Conservation (phyloP, 352 stramenopile genomes). For the Phytophthora europaea region DNA sequence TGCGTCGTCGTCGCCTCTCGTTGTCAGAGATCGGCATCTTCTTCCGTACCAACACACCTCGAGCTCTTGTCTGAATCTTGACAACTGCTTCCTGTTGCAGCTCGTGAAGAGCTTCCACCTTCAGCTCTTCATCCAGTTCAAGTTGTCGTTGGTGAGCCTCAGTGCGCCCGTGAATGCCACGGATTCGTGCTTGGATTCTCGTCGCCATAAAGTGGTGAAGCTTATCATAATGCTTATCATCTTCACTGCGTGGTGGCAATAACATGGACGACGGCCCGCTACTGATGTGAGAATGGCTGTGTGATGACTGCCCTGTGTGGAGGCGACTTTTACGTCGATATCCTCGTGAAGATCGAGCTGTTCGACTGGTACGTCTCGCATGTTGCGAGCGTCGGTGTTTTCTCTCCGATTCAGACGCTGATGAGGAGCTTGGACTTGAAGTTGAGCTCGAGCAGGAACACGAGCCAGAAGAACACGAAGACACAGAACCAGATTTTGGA, state of each 20-base stretch:
- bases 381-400: constrained; percentile 2
- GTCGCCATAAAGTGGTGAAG: constrained; percentile 46
- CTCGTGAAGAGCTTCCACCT: constrained; percentile 52
- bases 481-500: constrained; percentile 6
- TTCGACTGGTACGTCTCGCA: constrained; percentile 7
- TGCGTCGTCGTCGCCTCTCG: constrained; percentile 18
- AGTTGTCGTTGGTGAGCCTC: constrained; percentile 21
- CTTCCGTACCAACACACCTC: constrained; percentile 47
- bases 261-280: constrained; percentile 23
- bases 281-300: constrained; percentile 6
- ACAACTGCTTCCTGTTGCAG: constrained; percentile 41
- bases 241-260: constrained; percentile 6
- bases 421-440: constrained; percentile 31
- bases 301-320: constrained; percentile 14
- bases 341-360: constrained; percentile 16
- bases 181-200: constrained; percentile 50
- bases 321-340: not conserved
- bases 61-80: constrained; percentile 54
- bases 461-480: constrained; percentile 15
- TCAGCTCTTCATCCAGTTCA: constrained; percentile 51
- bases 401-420: constrained; percentile 28
- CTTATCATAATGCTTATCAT: constrained; percentile 26
- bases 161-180: constrained; percentile 40
- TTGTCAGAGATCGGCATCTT: constrained; percentile 31
- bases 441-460: constrained; percentile 33